Conservation (phyloP, 1,139 yeast species). For the Protomyces gravidus region DNA sequence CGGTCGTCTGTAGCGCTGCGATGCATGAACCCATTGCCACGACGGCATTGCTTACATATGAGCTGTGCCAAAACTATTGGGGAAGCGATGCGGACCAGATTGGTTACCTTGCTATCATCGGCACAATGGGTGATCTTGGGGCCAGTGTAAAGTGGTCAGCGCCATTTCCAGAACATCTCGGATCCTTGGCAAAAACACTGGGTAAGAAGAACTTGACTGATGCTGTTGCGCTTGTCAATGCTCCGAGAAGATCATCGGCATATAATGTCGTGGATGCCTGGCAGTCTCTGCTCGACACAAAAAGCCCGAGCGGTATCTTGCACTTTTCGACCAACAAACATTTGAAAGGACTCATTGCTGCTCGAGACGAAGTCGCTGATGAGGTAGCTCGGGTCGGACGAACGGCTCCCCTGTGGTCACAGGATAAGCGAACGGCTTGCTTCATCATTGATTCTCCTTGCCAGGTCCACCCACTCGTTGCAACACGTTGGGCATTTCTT, state of each 20-base stretch:
- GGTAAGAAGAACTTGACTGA: slow-evolving; percentile 21
- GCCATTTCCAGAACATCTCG: slow-evolving; percentile 24
- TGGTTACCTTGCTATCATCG: slow-evolving; percentile 20
- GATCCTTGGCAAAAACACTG: slow-evolving; percentile 2
- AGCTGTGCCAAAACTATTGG: slow-evolving; percentile 12
- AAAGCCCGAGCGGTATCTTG: not conserved
- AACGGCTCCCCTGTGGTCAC: slow-evolving; percentile 20
- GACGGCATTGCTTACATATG: slow-evolving; percentile 22
- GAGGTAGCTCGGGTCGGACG: slow-evolving; percentile 14
- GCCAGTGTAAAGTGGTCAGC: slow-evolving; percentile 16
- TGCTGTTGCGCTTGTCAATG: slow-evolving; percentile 19
- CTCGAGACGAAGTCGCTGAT: slow-evolving; percentile 14
- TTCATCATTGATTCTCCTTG: slow-evolving; percentile 12
- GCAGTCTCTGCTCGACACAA: slow-evolving; percentile 7
- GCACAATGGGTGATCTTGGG: slow-evolving; percentile 21
- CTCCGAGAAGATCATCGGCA: slow-evolving; percentile 16
- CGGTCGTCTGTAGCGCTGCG: slow-evolving; percentile 12
- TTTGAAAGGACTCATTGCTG: slow-evolving; percentile 5
- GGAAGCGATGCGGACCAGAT: not conserved
- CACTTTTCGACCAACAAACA: slow-evolving; percentile 18
- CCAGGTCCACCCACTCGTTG: slow-evolving; percentile 26
- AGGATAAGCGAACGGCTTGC: slow-evolving; percentile 19
- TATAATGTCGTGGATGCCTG: slow-evolving; percentile 19
- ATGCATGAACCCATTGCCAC: slow-evolving; percentile 25
- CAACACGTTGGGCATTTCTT: slow-evolving; percentile 22